Evolutionary conservation across 768 basidiomycete genomes (phyloP).

Genomic region (Russula foetens): DNA sequence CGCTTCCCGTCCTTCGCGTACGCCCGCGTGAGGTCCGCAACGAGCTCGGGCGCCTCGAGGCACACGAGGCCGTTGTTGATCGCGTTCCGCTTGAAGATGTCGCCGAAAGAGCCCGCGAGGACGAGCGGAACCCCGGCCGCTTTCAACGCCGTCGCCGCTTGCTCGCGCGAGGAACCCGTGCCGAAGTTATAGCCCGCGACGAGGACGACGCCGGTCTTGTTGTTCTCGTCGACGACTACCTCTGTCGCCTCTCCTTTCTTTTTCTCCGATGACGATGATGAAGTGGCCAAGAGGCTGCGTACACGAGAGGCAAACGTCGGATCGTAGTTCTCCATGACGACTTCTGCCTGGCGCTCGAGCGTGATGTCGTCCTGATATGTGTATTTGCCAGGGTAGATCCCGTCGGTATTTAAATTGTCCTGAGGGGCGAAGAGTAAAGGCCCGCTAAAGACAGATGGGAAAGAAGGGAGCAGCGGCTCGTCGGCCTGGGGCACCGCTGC

Average conservation of each 20-base stretch:
- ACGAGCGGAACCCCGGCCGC: slow-evolving; percentile 89
- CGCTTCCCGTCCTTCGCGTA: slow-evolving; percentile 70
- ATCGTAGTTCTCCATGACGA: slow-evolving; percentile 99
- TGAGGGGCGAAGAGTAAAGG: slow-evolving; percentile 89
- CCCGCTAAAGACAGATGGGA: slow-evolving; percentile 78
- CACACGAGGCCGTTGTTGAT: slow-evolving; percentile 99
- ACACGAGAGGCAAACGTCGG: slow-evolving; percentile 72
- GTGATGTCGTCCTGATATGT: slow-evolving; percentile 99
- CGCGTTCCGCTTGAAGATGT: slow-evolving; percentile 98
- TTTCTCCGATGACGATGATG: slow-evolving; percentile 13
- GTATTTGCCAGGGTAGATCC: slow-evolving; percentile 97
- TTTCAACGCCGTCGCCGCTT: slow-evolving; percentile 95
- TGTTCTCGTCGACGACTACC: slow-evolving; percentile 14
- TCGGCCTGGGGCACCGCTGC: slow-evolving; percentile 25
- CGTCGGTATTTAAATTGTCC: slow-evolving; percentile 97
- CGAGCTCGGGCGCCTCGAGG: slow-evolving; percentile 84
- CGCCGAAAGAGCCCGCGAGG: slow-evolving; percentile 96
- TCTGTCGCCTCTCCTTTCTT: background rate
- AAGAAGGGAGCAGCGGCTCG: slow-evolving; percentile 71
- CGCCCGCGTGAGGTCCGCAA: slow-evolving; percentile 67
- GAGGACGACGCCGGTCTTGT: slow-evolving; percentile 68
- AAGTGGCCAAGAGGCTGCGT: slow-evolving; percentile 34
- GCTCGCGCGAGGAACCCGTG: slow-evolving; percentile 96
- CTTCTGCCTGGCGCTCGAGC: slow-evolving; percentile 84
- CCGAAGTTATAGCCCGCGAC: slow-evolving; percentile 97